Percentiles rank a stretch among this genome's conserved stretches.
phyloP scores from a whole-genome alignment of 176 grass and related monocot genomes.

The Oryza officinalis region DNA sequence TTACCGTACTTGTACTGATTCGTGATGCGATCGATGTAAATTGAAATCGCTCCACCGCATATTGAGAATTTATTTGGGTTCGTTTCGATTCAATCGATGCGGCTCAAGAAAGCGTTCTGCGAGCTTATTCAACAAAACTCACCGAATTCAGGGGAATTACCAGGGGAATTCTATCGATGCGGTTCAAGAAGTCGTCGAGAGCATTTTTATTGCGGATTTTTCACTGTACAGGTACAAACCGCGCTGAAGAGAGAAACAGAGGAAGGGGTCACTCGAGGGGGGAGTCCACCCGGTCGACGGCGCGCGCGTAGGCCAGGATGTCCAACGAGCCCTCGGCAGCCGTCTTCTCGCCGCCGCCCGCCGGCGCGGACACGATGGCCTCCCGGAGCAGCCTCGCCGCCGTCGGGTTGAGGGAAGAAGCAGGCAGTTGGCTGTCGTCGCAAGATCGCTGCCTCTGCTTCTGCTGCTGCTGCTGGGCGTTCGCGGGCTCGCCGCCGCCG shows the following conservation, averaged over 20 bases:
- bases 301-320: constrained; percentile 51
- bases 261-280: constrained; percentile 45
- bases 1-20: not conserved
- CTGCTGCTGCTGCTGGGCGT: not conserved
- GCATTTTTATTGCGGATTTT: constrained; percentile 10
- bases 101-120: not conserved
- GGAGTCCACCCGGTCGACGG: constrained; percentile 56
- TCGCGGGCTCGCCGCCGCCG: not conserved
- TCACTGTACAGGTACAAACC: not conserved
- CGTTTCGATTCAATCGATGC: not conserved
- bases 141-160: not conserved
- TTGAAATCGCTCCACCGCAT: not conserved
- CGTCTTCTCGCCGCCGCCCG: constrained; percentile 7
- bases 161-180: too few species aligned
- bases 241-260: not conserved
- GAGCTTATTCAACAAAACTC: too few species aligned
- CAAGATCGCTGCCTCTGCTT: not conserved
- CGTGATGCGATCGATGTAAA: not conserved
- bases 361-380: constrained; percentile 41
- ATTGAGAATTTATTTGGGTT: not conserved
- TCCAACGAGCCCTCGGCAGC: constrained; percentile 38
- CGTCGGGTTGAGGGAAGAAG: constrained; percentile 51
- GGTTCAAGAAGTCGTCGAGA: too few species aligned
- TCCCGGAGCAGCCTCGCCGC: constrained; percentile 51
- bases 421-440: not conserved